phyloP scores from a whole-genome alignment of 176 grass and related monocot species.

The Elymus sibiricus region DNA sequence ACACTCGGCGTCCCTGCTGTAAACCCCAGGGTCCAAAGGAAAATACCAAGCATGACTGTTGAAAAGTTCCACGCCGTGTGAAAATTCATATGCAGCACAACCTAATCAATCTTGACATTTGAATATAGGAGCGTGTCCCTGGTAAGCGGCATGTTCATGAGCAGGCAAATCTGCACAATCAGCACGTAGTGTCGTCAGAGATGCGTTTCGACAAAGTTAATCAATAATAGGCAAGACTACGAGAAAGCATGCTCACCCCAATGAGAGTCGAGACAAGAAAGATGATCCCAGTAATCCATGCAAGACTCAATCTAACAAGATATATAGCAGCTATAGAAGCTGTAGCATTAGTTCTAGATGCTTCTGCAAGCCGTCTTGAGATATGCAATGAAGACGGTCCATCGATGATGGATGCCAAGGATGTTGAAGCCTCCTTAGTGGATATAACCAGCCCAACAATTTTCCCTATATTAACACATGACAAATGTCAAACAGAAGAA shows the following conservation, averaged over 20 bases:
- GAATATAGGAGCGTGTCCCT: conserved; percentile 94
- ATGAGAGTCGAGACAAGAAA: conserved; percentile 84
- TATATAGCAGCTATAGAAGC: conserved; percentile 28
- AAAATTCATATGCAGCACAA: conserved; percentile 1
- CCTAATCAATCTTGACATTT: conserved; percentile 92
- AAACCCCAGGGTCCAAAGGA: neutral
- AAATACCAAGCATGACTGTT: neutral
- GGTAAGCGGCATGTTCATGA: conserved; percentile 86
- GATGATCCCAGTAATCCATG: conserved; percentile 93
- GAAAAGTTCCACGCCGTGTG: neutral
- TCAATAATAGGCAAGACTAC: neutral
- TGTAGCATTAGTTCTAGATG: conserved; percentile 35
- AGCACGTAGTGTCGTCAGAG: conserved; percentile 6
- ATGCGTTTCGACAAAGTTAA: neutral
- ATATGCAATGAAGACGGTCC: conserved; percentile 58
- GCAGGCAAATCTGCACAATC: conserved; percentile 66
- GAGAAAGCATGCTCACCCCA: conserved; percentile 58
- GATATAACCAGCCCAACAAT: conserved; percentile 69
- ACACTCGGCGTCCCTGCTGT: neutral
- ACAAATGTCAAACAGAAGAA: neutral
- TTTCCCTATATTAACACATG: conserved; percentile 51
- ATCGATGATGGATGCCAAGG: conserved; percentile 52
- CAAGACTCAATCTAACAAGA: conserved; percentile 70
- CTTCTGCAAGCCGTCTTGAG: conserved; percentile 68
- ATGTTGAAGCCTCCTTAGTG: conserved; percentile 38